Conservation (phyloP, 257 asterid species). For the Salvia miltiorrhiza region DNA sequence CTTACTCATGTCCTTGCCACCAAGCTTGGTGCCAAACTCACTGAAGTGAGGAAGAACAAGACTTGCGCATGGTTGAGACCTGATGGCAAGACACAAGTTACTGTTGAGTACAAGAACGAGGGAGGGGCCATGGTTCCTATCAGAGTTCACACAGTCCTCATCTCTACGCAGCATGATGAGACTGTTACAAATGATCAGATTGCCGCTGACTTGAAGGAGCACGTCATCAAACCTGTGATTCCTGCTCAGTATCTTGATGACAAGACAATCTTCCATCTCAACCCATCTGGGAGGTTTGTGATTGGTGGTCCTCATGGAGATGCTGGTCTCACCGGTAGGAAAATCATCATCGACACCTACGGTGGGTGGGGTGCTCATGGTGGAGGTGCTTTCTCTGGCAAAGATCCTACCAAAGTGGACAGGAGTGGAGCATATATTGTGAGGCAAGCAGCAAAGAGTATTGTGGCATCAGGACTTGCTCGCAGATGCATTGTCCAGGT, state of each 20-base stretch:
- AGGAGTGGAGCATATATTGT: conserved; percentile 70
- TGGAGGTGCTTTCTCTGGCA: conserved; percentile 76
- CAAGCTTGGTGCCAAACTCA: conserved; percentile 62
- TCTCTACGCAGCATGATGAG: conserved; percentile 70
- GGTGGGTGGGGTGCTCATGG: conserved; percentile 85
- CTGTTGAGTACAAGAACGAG: conserved; percentile 60
- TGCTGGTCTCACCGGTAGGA: conserved; percentile 69
- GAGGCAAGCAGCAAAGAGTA: conserved; percentile 71
- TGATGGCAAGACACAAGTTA: conserved; percentile 68
- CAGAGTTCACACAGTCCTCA: conserved; percentile 64
- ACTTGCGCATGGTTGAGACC: conserved; percentile 69
- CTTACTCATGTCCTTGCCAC: conserved; percentile 69
- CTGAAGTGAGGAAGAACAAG: conserved; percentile 63
- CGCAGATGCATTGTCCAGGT: conserved; percentile 68
- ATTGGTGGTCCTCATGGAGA: conserved; percentile 74
- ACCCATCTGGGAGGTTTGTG: conserved; percentile 63
- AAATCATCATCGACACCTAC: conserved; percentile 57
- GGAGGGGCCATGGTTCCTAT: conserved; percentile 70
- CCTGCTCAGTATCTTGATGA: conserved; percentile 66
- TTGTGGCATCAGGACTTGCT: conserved; percentile 72
- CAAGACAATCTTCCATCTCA: conserved; percentile 64
- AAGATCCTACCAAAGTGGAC: conserved; percentile 69
- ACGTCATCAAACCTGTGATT: conserved; percentile 64
- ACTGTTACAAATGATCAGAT: conserved; percentile 57
- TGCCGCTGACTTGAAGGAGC: conserved; percentile 56